Percentiles rank a stretch among this genome's conserved stretches.
phyloP scores from a whole-genome alignment of 2,329 filamentous ascomycete genomes.

The Ophiostoma sp. region DNA sequence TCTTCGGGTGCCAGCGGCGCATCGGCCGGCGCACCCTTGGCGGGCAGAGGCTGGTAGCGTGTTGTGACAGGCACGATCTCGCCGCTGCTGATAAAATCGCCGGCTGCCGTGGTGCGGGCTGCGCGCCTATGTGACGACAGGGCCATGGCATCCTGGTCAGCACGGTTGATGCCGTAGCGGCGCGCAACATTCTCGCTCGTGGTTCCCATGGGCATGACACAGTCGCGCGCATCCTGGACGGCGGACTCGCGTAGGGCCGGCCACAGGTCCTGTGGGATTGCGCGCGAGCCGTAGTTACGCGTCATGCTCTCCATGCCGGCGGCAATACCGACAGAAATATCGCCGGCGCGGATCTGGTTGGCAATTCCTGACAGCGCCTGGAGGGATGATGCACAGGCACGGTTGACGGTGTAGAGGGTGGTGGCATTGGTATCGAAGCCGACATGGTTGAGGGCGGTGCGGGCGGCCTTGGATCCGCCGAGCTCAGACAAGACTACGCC shows the following conservation, averaged over 20 bases:
- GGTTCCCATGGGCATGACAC: conserved; percentile 90
- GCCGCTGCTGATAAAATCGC: conserved; percentile 66
- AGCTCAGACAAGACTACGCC: conserved; percentile 89
- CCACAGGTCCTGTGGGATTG: conserved; percentile 82
- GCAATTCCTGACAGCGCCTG: conserved; percentile 71
- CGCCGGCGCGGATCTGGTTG: conserved; percentile 67
- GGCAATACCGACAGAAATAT: conserved; percentile 69
- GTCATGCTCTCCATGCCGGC: conserved; percentile 98
- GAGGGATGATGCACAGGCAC: conserved; percentile 75
- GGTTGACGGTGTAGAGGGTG: conserved; percentile 79
- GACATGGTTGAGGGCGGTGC: conserved; percentile 83
- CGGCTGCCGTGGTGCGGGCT: conserved; percentile 60
- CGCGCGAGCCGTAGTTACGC: conserved; percentile 74
- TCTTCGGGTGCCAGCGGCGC: conserved; percentile 40
- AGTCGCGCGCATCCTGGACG: conserved; percentile 69
- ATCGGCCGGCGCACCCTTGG: conserved; percentile 51
- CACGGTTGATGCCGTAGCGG: conserved; percentile 66
- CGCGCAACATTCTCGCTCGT: conserved; percentile 84
- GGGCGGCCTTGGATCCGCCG: conserved; percentile 81
- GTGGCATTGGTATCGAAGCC: conserved; percentile 64
- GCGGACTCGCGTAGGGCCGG: conserved; percentile 60
- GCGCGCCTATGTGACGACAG: conserved; percentile 69
- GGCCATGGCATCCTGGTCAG: conserved; percentile 80
- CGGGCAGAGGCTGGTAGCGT: conserved; percentile 58
- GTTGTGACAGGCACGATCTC: conserved; percentile 81